Percentiles rank a stretch among this genome's conserved stretches.
These are phyloP conservation scores for Dioscorea alata DNA, from an alignment of 106 monocot genomes.

Conservation along the genomic window DNA sequence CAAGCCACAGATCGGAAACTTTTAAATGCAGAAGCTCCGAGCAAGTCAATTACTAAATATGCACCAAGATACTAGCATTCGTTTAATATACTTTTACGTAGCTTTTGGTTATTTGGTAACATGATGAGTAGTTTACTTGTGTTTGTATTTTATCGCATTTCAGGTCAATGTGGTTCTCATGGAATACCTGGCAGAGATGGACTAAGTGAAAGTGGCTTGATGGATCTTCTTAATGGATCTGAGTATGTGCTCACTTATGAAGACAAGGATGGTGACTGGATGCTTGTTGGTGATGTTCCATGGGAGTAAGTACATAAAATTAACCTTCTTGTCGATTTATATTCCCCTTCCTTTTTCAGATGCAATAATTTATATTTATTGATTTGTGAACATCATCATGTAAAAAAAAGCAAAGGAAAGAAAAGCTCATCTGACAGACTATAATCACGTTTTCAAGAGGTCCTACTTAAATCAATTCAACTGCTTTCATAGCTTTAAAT, in stretches of 20 bases:
- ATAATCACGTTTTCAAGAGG: no score
- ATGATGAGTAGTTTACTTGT: conserved; percentile 16
- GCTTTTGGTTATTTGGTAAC: neutral
- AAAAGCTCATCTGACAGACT: no score
- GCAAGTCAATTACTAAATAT: no score
- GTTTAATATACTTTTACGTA: no score
- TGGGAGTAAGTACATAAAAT: conserved; percentile 29
- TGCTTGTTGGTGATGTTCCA: conserved; percentile 41
- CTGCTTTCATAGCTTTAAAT: neutral
- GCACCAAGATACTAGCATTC: no score
- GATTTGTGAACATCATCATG: no score
- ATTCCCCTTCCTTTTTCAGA: no score
- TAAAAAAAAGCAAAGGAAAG: no score
- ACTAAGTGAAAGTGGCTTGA: conserved; percentile 35
- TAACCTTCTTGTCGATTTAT: no score
- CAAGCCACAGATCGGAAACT: no score
- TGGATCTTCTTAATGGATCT: conserved; percentile 44
- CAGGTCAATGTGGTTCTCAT: conserved; percentile 54
- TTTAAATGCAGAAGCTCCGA: no score
- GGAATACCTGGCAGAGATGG: conserved; percentile 39
- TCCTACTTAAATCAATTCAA: neutral
- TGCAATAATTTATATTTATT: no score
- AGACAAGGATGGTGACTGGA: conserved; percentile 42
- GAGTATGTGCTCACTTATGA: conserved; percentile 63
- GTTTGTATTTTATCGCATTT: conserved; percentile 11